Percentiles rank a stretch among this genome's conserved stretches.
Conservation (phyloP, 2,329 filamentous ascomycete genomes). For the Cryphonectria nitschkei region DNA sequence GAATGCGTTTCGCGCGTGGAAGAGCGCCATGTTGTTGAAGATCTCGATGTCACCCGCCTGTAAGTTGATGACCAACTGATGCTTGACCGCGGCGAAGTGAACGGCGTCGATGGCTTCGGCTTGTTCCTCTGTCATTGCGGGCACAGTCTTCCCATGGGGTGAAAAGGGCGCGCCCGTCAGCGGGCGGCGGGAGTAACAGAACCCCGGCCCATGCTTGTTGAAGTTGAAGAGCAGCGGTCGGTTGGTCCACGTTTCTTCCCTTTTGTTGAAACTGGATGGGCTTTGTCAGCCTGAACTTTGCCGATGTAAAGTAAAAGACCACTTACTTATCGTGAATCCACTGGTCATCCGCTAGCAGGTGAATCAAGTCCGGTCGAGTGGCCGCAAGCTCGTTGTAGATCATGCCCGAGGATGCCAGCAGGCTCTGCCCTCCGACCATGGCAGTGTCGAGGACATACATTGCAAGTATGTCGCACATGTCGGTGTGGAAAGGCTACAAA, state of each 20-base stretch:
- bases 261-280: too few species aligned
- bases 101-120: constrained; percentile 34
- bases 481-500: constrained; percentile 47
- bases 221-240: constrained; percentile 31
- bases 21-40: constrained; percentile 34
- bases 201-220: constrained; percentile 30
- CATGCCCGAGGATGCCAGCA: constrained; percentile 8
- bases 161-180: constrained; percentile 32
- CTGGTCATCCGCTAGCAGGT: constrained; percentile 31
- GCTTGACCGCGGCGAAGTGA: constrained; percentile 30
- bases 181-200: constrained; percentile 34
- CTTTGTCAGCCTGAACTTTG: too few species aligned
- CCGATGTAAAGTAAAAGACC: too few species aligned
- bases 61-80: constrained; percentile 28
- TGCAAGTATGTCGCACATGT: constrained; percentile 40
- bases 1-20: constrained; percentile 32
- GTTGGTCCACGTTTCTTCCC: too few species aligned
- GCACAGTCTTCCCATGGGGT: constrained; percentile 31
- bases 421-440: constrained; percentile 17
- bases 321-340: constrained; percentile 22
- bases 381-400: constrained; percentile 33
- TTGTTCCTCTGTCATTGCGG: constrained; percentile 33
- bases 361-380: constrained; percentile 31
- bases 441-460: constrained; percentile 34
- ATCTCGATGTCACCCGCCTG: constrained; percentile 31